These are phyloP conservation scores for Plasmodium falciparum DNA, from an alignment of 169 alveolate genomes.

Conservation along the genomic window DNA sequence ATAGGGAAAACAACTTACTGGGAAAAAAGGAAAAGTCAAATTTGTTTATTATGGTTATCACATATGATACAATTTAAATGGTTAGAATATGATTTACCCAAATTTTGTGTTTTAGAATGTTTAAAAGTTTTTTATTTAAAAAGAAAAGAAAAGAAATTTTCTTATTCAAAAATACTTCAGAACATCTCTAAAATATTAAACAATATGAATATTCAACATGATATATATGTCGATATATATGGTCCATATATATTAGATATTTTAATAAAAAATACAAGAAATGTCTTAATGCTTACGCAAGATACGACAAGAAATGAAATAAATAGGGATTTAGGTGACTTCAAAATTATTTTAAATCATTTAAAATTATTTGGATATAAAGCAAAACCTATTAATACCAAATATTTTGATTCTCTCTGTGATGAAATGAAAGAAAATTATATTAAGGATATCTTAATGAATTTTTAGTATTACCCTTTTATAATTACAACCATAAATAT, in stretches of 20 bases:
- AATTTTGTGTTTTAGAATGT: conserved; percentile 82
- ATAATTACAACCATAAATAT: too few relatives aligned
- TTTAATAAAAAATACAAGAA: conserved; percentile 46
- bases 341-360: conserved; percentile 52
- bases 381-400: conserved; percentile 46
- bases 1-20: conserved; percentile 83
- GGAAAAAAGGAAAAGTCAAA: conserved; percentile 79
- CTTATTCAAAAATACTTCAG: conserved; percentile 33
- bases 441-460: conserved; percentile 10
- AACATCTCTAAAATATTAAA: conserved; percentile 36
- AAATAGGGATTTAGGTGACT: conserved; percentile 39
- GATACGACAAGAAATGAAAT: conserved; percentile 76
- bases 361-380: conserved; percentile 68
- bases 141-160: conserved; percentile 72
- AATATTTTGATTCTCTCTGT: conserved; percentile 33
- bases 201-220: conserved; percentile 34
- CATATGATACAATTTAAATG: conserved; percentile 82
- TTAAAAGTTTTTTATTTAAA: conserved; percentile 61
- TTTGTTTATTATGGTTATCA: conserved; percentile 84
- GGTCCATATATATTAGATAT: conserved; percentile 69
- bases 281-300: conserved; percentile 70
- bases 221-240: conserved; percentile 53
- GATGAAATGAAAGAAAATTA: conserved; percentile 9
- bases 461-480: conserved; percentile 13
- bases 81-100: conserved; percentile 77